Evolutionary conservation across 768 basidiomycete species (phyloP), one percentile per base, ranked within the genome.

Genomic region (Leccinum arenicola): DNA sequence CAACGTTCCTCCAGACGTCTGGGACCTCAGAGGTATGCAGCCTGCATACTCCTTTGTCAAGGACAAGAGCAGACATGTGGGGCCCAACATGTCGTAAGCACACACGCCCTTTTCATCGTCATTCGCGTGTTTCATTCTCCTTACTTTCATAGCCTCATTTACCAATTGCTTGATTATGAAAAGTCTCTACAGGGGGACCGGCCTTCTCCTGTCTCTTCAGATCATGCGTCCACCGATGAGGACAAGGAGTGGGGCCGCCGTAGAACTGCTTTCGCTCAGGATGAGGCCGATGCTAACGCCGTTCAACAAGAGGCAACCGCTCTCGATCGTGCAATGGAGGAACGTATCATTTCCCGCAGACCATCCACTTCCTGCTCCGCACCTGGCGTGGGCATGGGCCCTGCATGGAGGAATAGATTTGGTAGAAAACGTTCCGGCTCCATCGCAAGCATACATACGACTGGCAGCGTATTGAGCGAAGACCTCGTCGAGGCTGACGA

Each of bases 11-110:
- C 80, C 88, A 43, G 85, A 91, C 62, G 83, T 93, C 6, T 89
- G 87, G 86, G 82, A 84, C 9, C 78, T 93, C 61, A 86, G 86
- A 62, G 91, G 93, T 54, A 93, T 93, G 91, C 91, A 95, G 69
- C 88, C 84, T 40, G 90, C 94, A 27, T 96, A 96, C 73, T 76
- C 87, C 50, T 96, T 84, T 75, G 93, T 95, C 47, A 95, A 95
- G 74, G 83, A 87, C 69, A 94, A 91, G 77, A 92, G 89, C 72
- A 86, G 84, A 73, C 88, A 87, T 78, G 83, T 93, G 58, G 91
- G 94, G 19, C 94, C 94, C 55, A 96, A 96, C 74, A 95, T 96
- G 87, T 93, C 91, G 90, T 93, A 77, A 75, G 92, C 87, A 38
- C 55, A 50, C 59, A 65, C 67, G 58, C 62, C 54, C 49, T 43